These are phyloP conservation scores for Nannochloris sp. DNA, from an alignment of 139 green algal genomes.

Conservation along the genomic window DNA sequence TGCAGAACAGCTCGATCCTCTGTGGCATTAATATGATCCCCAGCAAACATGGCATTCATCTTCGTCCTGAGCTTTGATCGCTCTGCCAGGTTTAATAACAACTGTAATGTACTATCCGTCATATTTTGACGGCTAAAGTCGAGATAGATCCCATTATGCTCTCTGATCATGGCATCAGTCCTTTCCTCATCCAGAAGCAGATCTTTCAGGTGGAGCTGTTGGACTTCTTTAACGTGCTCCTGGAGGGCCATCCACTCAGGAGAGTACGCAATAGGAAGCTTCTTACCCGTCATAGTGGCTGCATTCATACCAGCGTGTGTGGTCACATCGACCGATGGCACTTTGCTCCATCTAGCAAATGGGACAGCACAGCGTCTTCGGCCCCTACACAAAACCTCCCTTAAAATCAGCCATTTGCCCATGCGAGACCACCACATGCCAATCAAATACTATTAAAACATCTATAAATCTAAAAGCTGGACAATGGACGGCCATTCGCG, in stretches of 20 bases:
- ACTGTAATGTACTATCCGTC: slow-evolving; percentile 48
- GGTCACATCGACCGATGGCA: slow-evolving; percentile 7
- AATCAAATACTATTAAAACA: no score
- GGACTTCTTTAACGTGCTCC: slow-evolving; percentile 72
- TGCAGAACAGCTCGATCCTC: slow-evolving; percentile 96
- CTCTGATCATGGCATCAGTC: slow-evolving; percentile 66
- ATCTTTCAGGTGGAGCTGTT: slow-evolving; percentile 80
- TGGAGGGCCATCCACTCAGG: slow-evolving; percentile 68
- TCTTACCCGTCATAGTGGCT: not conserved
- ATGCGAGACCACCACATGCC: no score
- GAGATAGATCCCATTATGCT: slow-evolving; percentile 78
- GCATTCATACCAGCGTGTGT: slow-evolving; percentile 1
- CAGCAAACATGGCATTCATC: slow-evolving; percentile 94
- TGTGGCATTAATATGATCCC: slow-evolving; percentile 92
- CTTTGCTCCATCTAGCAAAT: not conserved
- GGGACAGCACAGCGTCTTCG: no score
- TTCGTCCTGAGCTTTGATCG: slow-evolving; percentile 75
- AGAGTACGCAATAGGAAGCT: slow-evolving; percentile 47
- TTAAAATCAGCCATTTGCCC: no score
- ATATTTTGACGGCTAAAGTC: slow-evolving; percentile 88
- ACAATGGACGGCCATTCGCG: no score
- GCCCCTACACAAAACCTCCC: no score
- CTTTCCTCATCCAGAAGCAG: slow-evolving; percentile 71
- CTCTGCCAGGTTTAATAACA: slow-evolving; percentile 65
- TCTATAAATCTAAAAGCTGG: no score